A percentile compares a stretch with the other conserved stretches of the same genome.
Conservation (phyloP, 2,329 filamentous ascomycete species). For the Cordyceps javanica region DNA sequence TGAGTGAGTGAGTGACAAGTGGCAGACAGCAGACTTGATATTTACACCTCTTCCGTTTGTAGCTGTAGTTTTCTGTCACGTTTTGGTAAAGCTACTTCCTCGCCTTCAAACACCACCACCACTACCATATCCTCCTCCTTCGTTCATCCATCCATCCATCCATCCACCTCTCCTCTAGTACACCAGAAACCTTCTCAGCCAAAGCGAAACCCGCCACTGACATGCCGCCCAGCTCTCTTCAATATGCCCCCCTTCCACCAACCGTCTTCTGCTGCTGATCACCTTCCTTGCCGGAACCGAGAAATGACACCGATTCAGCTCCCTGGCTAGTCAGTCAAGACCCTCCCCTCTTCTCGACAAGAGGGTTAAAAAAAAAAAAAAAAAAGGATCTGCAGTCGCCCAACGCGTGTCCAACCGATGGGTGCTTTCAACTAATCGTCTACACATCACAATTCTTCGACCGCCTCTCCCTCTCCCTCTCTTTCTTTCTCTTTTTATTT, state of each 20-base stretch:
- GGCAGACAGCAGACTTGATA: too few relatives aligned
- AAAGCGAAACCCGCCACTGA: background rate
- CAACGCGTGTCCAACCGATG: conserved; percentile 1
- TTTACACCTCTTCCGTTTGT: too few relatives aligned
- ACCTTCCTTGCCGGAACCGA: too few relatives aligned
- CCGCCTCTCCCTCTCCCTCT: background rate
- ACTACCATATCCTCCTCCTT: too few relatives aligned
- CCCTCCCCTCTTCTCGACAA: background rate
- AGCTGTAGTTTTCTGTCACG: too few relatives aligned
- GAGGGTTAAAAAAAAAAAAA: background rate
- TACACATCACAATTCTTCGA: background rate
- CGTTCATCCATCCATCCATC: too few relatives aligned
- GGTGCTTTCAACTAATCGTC: background rate
- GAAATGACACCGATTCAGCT: background rate
- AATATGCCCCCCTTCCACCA: too few relatives aligned
- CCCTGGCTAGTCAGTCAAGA: background rate
- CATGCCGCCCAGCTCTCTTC: background rate
- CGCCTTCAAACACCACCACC: too few relatives aligned
- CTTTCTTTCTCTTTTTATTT: background rate
- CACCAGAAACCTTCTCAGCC: background rate
- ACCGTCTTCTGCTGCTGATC: background rate
- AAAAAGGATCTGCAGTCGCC: conserved; percentile 3
- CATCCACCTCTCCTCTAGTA: background rate
- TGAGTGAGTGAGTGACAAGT: too few relatives aligned
- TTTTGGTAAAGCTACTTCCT: too few relatives aligned